These are phyloP conservation scores for Mortierella sp. DNA, from an alignment of 371 early-diverging fungal genomes.

Conservation along the genomic window DNA sequence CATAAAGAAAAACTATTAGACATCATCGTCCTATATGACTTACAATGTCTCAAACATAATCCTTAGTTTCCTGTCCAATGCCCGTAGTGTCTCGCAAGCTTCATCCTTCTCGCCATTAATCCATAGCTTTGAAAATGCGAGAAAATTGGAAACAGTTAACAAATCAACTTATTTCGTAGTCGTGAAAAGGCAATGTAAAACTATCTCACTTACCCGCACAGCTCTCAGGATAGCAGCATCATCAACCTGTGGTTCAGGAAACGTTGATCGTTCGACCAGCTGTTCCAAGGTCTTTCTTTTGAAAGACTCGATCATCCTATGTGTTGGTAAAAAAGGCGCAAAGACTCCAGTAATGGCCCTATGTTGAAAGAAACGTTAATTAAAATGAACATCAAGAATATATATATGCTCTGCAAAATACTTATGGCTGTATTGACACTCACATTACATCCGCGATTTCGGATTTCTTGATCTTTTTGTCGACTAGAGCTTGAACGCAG, in stretches of 20 bases:
- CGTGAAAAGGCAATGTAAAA: background rate
- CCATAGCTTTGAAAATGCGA: background rate
- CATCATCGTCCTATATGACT: background rate
- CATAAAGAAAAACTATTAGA: too few species aligned
- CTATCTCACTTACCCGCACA: background rate
- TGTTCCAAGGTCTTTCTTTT: background rate
- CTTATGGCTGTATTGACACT: background rate
- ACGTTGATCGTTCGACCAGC: background rate
- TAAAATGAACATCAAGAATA: background rate
- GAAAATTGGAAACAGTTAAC: background rate
- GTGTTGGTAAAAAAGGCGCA: background rate
- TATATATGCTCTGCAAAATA: background rate
- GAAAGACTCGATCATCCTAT: background rate
- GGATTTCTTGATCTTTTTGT: background rate
- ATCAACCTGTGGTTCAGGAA: background rate
- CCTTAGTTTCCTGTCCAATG: background rate
- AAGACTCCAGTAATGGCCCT: conserved; percentile 3
- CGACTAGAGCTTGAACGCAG: background rate
- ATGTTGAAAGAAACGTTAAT: too few species aligned
- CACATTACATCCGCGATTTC: conserved; percentile 10
- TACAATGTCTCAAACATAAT: conserved; percentile 7
- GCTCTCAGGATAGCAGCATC: conserved; percentile 2
- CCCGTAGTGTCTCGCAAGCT: background rate
- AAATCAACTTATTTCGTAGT: conserved; percentile 4
- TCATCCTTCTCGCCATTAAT: conserved; percentile 2